Evolutionary conservation across 2,329 filamentous ascomycete genomes (phyloP).

Genomic region (Aspergillus pseudoterreus): DNA sequence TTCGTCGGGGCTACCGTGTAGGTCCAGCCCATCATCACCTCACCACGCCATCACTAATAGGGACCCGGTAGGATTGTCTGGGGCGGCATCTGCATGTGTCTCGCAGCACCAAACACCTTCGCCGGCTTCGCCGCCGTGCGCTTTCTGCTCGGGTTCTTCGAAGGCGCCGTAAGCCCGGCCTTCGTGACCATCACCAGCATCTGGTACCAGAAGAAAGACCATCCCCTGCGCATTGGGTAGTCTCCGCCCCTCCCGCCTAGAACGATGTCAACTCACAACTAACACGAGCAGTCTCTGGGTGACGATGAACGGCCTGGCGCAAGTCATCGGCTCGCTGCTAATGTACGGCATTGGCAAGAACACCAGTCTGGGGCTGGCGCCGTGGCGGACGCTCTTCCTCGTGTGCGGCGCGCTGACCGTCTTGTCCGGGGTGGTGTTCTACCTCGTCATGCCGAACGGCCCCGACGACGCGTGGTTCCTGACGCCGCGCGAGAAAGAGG

Average conservation of each 20-base stretch:
- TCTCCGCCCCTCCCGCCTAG: not conserved
- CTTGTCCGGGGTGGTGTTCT: slow-evolving; percentile 44
- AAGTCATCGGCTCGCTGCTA: slow-evolving; percentile 45
- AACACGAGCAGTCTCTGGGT: slow-evolving; percentile 27
- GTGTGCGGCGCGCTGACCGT: slow-evolving; percentile 49
- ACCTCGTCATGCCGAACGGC: slow-evolving; percentile 45
- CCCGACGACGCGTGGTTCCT: slow-evolving; percentile 51
- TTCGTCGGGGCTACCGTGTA: slow-evolving; percentile 48
- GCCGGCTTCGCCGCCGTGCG: slow-evolving; percentile 39
- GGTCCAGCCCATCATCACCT: slow-evolving; percentile 5
- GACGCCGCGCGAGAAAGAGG: slow-evolving; percentile 38
- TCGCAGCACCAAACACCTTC: slow-evolving; percentile 41
- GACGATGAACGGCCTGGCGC: slow-evolving; percentile 46
- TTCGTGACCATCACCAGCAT: slow-evolving; percentile 47
- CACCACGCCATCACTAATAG: not conserved
- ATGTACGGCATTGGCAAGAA: slow-evolving; percentile 52
- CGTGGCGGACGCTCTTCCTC: slow-evolving; percentile 50
- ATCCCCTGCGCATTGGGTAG: slow-evolving; percentile 27
- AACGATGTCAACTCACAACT: not conserved
- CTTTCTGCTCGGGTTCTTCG: slow-evolving; percentile 44
- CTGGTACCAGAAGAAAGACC: slow-evolving; percentile 40
- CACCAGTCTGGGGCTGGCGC: slow-evolving; percentile 31
- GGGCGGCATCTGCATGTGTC: slow-evolving; percentile 44
- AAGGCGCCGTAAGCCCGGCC: slow-evolving; percentile 45
- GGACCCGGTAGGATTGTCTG: slow-evolving; percentile 34